Conservation (phyloP, 495 filamentous ascomycete genomes). For the Penicilliopsis zonata region DNA sequence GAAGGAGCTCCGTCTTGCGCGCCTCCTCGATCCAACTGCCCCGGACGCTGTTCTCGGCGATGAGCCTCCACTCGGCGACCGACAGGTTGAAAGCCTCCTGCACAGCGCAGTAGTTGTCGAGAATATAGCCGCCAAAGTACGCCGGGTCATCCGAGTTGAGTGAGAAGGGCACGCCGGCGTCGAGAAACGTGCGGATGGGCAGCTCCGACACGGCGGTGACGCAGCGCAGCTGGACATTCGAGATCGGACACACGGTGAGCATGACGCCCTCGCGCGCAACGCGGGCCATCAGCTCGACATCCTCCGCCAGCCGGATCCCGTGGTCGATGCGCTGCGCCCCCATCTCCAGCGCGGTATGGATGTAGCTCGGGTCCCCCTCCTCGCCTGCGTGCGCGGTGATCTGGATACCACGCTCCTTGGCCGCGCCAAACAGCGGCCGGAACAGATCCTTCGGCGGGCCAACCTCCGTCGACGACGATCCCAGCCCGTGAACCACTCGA, state of each 20-base stretch:
- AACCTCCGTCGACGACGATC: constrained; percentile 54
- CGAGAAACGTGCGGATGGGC: constrained; percentile 53
- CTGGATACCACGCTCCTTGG: constrained; percentile 35
- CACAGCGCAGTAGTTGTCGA: constrained; percentile 65
- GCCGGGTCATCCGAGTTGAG: constrained; percentile 72
- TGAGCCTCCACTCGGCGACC: constrained; percentile 49
- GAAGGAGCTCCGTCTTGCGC: constrained; percentile 27
- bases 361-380: constrained; percentile 58
- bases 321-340: constrained; percentile 57
- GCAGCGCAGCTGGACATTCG: constrained; percentile 55
- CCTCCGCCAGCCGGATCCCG: constrained; percentile 53
- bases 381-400: constrained; percentile 65
- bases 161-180: constrained; percentile 52
- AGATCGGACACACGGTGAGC: constrained; percentile 61
- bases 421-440: constrained; percentile 43
- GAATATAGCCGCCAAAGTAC: constrained; percentile 69
- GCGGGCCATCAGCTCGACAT: constrained; percentile 42
- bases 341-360: constrained; percentile 51
- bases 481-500: constrained; percentile 48
- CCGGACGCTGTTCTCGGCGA: constrained; percentile 48
- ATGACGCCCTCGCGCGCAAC: constrained; percentile 44
- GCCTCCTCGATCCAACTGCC: constrained; percentile 45
- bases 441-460: constrained; percentile 53
- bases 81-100: constrained; percentile 56
- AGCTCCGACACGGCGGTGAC: constrained; percentile 43